Conservation (phyloP, 2,329 filamentous ascomycete species). For the Cryphonectria japonica region DNA sequence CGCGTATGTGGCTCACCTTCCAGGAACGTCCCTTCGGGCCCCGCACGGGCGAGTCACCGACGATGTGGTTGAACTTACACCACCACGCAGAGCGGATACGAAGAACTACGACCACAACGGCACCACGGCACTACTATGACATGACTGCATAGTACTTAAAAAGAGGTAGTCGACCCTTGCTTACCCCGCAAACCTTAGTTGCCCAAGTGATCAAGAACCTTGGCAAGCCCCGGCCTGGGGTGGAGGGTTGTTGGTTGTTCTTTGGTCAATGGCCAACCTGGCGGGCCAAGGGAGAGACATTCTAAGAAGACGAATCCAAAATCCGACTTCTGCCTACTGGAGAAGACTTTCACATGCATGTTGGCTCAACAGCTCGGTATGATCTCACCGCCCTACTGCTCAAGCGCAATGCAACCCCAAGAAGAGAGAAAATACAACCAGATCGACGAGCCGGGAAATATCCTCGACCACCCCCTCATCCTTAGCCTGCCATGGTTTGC, state of each 20-base stretch:
- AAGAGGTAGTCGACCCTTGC: neutral
- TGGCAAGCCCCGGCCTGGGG: neutral
- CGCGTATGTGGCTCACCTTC: neutral
- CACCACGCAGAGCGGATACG: neutral
- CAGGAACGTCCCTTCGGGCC: neutral
- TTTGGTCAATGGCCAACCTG: neutral
- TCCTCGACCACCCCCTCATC: neutral
- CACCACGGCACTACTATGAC: too few species aligned
- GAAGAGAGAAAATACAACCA: neutral
- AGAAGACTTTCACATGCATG: conserved; percentile 15
- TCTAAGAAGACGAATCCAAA: neutral
- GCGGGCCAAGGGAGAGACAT: neutral
- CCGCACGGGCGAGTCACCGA: neutral
- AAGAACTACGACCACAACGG: neutral
- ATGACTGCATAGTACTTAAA: too few species aligned
- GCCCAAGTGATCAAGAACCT: conserved; percentile 4
- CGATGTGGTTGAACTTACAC: neutral
- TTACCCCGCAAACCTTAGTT: conserved; percentile 3
- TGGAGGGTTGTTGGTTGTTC: neutral
- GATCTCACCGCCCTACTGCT: neutral
- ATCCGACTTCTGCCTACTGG: neutral
- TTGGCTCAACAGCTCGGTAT: conserved; percentile 7
- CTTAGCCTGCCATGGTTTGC: neutral
- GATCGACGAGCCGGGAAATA: neutral
- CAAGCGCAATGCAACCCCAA: neutral